These are phyloP conservation scores for Vigna reflexopilosa DNA, from an alignment of 306 rosid species.

Conservation along the genomic window DNA sequence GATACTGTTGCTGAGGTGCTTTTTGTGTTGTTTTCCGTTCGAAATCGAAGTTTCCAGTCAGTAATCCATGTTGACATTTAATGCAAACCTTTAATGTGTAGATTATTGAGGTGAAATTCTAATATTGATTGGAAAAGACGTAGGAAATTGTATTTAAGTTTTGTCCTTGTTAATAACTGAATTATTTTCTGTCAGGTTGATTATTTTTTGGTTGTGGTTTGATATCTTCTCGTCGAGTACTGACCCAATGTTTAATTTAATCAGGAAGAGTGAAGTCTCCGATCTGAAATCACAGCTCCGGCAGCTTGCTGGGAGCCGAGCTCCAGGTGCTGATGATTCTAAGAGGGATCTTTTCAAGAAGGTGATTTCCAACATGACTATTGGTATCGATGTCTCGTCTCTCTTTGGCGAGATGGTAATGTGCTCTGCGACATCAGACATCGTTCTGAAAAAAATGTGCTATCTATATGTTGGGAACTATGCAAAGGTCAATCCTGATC, in stretches of 20 bases:
- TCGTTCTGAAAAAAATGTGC: constrained; percentile 96
- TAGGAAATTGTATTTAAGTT: neutral
- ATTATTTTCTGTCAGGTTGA: neutral
- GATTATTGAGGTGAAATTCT: neutral
- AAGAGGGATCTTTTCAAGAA: constrained; percentile 98
- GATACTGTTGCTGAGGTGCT: neutral
- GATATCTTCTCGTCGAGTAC: constrained; percentile 4
- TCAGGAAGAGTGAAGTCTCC: constrained; percentile 96
- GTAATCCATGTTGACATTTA: neutral
- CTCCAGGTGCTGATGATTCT: constrained; percentile 95
- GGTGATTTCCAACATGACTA: constrained; percentile 97
- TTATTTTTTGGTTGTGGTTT: constrained; percentile 8
- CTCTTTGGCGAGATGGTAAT: constrained; percentile 99
- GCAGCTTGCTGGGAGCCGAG: constrained; percentile 98
- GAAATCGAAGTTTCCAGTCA: neutral
- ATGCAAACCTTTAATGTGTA: neutral
- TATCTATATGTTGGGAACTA: constrained; percentile 96
- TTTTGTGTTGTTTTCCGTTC: neutral
- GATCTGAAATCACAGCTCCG: constrained; percentile 95
- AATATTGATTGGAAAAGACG: neutral
- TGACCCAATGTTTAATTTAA: constrained; percentile 40
- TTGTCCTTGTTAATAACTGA: neutral
- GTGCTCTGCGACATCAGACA: constrained; percentile 97
- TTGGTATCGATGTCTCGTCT: constrained; percentile 90
- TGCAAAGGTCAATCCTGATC: constrained; percentile 96